phyloP scores from a whole-genome alignment of 371 early-diverging fungal genomes.

The Synchytrium microbalum region DNA sequence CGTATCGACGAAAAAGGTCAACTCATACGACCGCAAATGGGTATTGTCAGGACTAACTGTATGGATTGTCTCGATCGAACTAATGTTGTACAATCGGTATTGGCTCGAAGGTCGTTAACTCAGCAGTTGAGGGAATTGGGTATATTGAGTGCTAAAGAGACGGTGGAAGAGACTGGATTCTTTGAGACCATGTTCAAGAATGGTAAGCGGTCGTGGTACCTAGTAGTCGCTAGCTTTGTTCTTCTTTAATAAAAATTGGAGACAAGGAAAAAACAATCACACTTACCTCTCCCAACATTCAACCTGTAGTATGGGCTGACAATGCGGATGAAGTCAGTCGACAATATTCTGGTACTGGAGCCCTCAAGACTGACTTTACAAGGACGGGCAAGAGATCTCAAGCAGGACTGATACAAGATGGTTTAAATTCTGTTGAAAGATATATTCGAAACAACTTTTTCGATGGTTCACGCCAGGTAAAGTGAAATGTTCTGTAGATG shows the following conservation, averaged over 20 bases:
- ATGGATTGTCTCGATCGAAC: slow-evolving; percentile 99
- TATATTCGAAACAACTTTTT: slow-evolving; percentile 89
- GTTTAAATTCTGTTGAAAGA: slow-evolving; percentile 70
- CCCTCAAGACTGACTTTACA: slow-evolving; percentile 96
- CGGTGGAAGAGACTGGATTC: slow-evolving; percentile 42
- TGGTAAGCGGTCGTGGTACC: slow-evolving; percentile 14
- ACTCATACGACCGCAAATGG: slow-evolving; percentile 54
- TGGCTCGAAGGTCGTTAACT: slow-evolving; percentile 55
- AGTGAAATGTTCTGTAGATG: not conserved
- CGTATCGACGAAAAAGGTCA: slow-evolving; percentile 15
- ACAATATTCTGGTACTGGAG: slow-evolving; percentile 97
- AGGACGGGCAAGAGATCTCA: slow-evolving; percentile 83
- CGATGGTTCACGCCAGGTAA: slow-evolving; percentile 82
- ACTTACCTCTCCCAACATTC: too few relatives aligned
- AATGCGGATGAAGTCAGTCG: slow-evolving; percentile 96
- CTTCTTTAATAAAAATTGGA: slow-evolving; percentile 37
- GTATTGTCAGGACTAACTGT: slow-evolving; percentile 95
- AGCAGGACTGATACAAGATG: slow-evolving; percentile 74
- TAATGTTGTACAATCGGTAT: slow-evolving; percentile 92
- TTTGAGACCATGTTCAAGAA: slow-evolving; percentile 40
- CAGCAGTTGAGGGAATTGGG: slow-evolving; percentile 24
- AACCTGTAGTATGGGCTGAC: slow-evolving; percentile 81
- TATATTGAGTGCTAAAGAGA: slow-evolving; percentile 40
- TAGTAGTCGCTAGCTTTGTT: slow-evolving; percentile 25
- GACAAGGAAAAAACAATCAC: too few relatives aligned